Evolutionary conservation across 495 filamentous ascomycete genomes (phyloP), one percentile per base, ranked within the genome.

Genomic region (Penicillium angulare): DNA sequence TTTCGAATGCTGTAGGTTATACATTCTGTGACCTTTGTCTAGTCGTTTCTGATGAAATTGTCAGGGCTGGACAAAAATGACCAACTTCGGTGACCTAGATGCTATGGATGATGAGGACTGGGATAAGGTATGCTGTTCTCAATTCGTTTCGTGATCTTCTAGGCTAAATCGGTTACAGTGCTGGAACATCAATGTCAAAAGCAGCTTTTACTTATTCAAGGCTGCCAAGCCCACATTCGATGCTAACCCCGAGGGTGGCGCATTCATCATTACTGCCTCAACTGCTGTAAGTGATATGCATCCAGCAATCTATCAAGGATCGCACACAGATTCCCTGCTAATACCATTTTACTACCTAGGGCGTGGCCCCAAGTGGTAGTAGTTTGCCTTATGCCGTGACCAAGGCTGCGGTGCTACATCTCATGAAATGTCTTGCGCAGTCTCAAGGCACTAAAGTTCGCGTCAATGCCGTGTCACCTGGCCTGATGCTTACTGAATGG

Each of bases 401-500:
- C 17, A 89, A 89, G 58, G 80, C 84, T 39, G 85, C 84, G 71
- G 80, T 79, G 20, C 59, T 91, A 36, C 87, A 90, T 53, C 66
- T 89, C 34, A 84, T 89, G 78, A 86, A 85, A 52, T 86, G 85
- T 53, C 73, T 89, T n/a, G 87, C 86, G 1, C 69, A 70, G 43
- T 82, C 74, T 0, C 83, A 87, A 54, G 86, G 86, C 1, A 68
- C 76, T 5, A 88, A 88, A 54, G 65, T 85, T 13, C 72, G 86
- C 15, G 69, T 87, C 22, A 89, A 89, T 62, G 84, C 86, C 24
- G 77, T 86, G 0, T 64, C 84, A 38, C 86, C 86, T 3, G 85
- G 86, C 10, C 67, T 88, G 24, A 59, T 90, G 41, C 60, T 85
- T 43, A 91, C 87, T 5, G 86, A 90, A 66, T 90, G 87, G 87